phyloP scores from a whole-genome alignment of 2,329 filamentous ascomycete genomes.

The Colletotrichum lupini region DNA sequence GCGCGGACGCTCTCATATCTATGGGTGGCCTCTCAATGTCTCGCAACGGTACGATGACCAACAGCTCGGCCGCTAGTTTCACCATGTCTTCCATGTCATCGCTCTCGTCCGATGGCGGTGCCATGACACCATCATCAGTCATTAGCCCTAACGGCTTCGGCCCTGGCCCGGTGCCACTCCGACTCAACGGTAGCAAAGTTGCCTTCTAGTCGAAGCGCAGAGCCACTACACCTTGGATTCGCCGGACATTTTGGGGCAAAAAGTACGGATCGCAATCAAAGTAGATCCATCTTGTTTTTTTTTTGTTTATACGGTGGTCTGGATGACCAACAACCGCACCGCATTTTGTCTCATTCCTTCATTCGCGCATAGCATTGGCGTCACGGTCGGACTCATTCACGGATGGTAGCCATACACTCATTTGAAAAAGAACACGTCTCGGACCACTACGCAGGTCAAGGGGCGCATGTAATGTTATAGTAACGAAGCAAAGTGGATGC shows the following conservation, averaged over 20 bases:
- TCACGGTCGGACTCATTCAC: constrained; percentile 26
- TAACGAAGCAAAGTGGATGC: constrained; percentile 22
- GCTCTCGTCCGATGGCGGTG: constrained; percentile 52
- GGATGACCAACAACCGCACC: constrained; percentile 6
- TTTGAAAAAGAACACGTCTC: constrained; percentile 17
- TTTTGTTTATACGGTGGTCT: constrained; percentile 13
- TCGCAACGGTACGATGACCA: constrained; percentile 59
- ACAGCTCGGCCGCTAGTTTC: constrained; percentile 41
- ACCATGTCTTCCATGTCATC: constrained; percentile 49
- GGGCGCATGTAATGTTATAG: constrained; percentile 30
- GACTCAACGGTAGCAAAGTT: constrained; percentile 52
- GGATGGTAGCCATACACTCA: constrained; percentile 31
- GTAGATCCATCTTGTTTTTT: neutral
- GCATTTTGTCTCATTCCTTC: constrained; percentile 23
- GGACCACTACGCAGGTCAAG: constrained; percentile 10
- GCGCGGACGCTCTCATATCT: constrained; percentile 67
- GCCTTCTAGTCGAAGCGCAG: constrained; percentile 46
- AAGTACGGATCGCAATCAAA: constrained; percentile 3
- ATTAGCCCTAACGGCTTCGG: constrained; percentile 45
- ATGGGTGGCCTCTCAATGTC: constrained; percentile 69
- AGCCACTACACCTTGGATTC: constrained; percentile 33
- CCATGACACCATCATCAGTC: constrained; percentile 44
- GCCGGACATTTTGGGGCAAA: constrained; percentile 27
- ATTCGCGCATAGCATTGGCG: constrained; percentile 35
- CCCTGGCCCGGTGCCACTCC: constrained; percentile 39